Percentiles rank a stretch among this genome's conserved stretches.
Conservation (phyloP, 1,284 basidiomycete genomes). For the Naganishia cerealis region DNA sequence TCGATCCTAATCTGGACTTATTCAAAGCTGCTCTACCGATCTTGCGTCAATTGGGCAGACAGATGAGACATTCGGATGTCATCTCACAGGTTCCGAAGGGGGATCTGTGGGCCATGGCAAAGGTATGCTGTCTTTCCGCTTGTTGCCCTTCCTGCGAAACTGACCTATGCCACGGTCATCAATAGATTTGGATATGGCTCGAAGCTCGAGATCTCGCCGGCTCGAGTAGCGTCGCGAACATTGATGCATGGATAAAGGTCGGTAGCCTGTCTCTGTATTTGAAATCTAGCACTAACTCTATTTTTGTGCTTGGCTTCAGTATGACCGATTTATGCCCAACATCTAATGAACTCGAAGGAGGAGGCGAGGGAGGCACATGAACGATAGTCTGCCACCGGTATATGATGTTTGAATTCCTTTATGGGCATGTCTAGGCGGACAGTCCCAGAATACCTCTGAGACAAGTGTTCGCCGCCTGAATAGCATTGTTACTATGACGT, state of each 20-base stretch:
- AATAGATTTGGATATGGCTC: conserved; percentile 81
- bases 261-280: conserved; percentile 19
- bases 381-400: background rate
- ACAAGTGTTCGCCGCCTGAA: no score
- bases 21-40: conserved; percentile 92
- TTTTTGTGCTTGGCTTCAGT: background rate
- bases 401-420: background rate
- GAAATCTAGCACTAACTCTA: background rate
- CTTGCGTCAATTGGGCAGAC: conserved; percentile 77
- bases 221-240: conserved; percentile 69
- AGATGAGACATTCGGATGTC: conserved; percentile 77
- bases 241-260: conserved; percentile 60
- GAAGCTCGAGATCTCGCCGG: conserved; percentile 84
- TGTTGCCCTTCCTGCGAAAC: background rate
- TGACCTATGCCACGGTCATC: background rate
- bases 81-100: conserved; percentile 66
- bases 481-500: no score
- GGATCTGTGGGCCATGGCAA: conserved; percentile 77
- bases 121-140: conserved; percentile 57
- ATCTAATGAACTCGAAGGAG: background rate
- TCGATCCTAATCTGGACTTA: conserved; percentile 88
- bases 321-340: conserved; percentile 24
- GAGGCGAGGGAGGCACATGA: background rate
- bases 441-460: background rate
- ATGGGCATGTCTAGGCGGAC: background rate